Conservation (phyloP, 106 monocot species). For the Acorus gramineus region DNA sequence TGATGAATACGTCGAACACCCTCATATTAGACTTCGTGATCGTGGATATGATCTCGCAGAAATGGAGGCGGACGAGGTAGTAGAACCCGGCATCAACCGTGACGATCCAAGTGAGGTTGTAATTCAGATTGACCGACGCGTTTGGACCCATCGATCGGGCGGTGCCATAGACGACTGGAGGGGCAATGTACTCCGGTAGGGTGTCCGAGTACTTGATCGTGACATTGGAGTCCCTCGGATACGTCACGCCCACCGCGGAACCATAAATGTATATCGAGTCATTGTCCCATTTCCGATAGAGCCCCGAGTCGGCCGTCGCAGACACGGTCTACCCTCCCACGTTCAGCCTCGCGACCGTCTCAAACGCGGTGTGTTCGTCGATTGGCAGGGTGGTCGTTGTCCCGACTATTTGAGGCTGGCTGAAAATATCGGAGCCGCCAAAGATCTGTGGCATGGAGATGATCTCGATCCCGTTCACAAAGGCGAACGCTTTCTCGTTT, state of each 20-base stretch:
- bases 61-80: constrained; percentile 6
- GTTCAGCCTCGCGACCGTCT: background rate
- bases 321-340: constrained; percentile 1
- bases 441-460: too few species aligned
- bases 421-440: too few species aligned
- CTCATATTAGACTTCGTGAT: constrained; percentile 1
- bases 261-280: constrained; percentile 1
- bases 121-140: background rate
- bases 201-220: background rate
- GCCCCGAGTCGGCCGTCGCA: background rate
- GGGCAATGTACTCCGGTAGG: background rate
- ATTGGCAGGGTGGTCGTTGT: too few species aligned
- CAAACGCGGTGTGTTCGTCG: too few species aligned
- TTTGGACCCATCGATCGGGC: constrained; percentile 2
- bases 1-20: constrained; percentile 6
- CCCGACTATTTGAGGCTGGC: too few species aligned
- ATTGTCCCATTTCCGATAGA: constrained; percentile 1
- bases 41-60: constrained; percentile 4
- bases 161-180: background rate
- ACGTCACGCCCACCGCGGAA: background rate
- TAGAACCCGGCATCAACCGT: constrained; percentile 4
- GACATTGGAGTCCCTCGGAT: constrained; percentile 1
- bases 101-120: constrained; percentile 7
- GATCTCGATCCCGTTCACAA: too few species aligned
- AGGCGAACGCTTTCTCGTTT: background rate